phyloP scores from a whole-genome alignment of 345 rosid genomes.

The Noccaea caerulescens region DNA sequence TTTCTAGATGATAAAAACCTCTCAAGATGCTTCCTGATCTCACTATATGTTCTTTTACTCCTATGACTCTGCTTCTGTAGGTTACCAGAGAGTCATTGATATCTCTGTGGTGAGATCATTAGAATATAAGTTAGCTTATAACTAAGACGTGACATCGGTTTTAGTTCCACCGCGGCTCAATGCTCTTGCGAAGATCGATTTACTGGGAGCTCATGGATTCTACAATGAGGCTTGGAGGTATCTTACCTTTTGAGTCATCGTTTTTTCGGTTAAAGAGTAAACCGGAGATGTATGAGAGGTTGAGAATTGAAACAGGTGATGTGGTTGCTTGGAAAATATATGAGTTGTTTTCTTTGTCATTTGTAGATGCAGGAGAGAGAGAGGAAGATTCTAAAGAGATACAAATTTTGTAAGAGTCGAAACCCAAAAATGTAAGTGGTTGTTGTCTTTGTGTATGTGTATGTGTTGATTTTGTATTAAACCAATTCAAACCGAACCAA shows the following conservation, averaged over 20 bases:
- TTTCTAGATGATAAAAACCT: constrained; percentile 13
- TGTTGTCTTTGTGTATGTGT: constrained; percentile 26
- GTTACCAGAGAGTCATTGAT: constrained; percentile 88
- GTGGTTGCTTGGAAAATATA: constrained; percentile 11
- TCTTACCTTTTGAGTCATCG: constrained; percentile 17
- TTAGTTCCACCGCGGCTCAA: constrained; percentile 29
- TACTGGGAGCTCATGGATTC: constrained; percentile 25
- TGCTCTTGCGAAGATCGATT: constrained; percentile 16
- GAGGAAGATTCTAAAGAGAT: constrained; percentile 11
- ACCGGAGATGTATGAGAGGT: background rate
- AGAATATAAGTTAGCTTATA: constrained; percentile 30
- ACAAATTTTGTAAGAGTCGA: constrained; percentile 26
- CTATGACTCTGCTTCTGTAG: constrained; percentile 50
- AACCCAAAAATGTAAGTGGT: constrained; percentile 36
- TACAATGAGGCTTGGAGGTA: constrained; percentile 25
- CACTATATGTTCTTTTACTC: constrained; percentile 17
- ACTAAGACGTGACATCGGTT: constrained; percentile 14
- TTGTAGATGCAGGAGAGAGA: constrained; percentile 14
- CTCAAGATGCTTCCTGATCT: constrained; percentile 11
- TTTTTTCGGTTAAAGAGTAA: background rate
- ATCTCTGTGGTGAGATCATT: constrained; percentile 3
- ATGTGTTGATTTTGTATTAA: constrained; percentile 6
- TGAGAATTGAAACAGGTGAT: background rate
- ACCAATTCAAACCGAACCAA: constrained; percentile 30
- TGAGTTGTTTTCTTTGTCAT: constrained; percentile 13